Evolutionary conservation across 176 grass and related monocot genomes (phyloP), one percentile per base, ranked within the genome.

Genomic region (Rhipidocladum racemiflorum): DNA sequence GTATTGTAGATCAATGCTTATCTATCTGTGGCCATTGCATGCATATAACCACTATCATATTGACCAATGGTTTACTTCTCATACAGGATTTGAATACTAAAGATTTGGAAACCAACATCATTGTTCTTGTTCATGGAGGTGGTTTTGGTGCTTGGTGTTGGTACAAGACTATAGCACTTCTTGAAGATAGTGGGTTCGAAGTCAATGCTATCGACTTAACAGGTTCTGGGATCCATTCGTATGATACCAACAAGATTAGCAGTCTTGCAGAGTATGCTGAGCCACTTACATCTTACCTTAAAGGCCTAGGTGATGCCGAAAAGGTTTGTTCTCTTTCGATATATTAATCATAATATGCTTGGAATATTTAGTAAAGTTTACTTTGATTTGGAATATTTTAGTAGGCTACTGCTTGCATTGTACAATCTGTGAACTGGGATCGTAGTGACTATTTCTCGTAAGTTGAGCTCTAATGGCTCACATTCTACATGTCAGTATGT

Each of bases 131-230:
- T 61, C 92, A 99, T 70, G 93, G 96, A 80, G 92, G 92, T 43
- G 96, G 96, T 40, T 99, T 99, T 87, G 96, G 96, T 85, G 96
- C 96, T 76, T 99, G 96, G 96, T 95, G 96, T 64, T 99, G 96
- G 96, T 95, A 99, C 80, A 99, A 95, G 85, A 93, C 79, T 61
- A 99, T 95, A 77, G 78, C 96, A 74, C 89, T 99, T 77, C 80
- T 99, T 50, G 92, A 99, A 85, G 93, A 91, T 70, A 90, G 90
- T 80, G 89, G 91, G 34, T 99, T 95, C 87, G 93, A 91, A 91
- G 96, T 99, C 84, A 86, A 88, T 74, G 93, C 96, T 84, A 85
- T 99, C 29, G 93, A 99, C 66, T 90, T 99, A 60, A 83, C 96
- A 32, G 96, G 96, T 61, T 95, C 93, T 18, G 96, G 92, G 79